These are phyloP conservation scores for Miscanthus lutarioriparius DNA, from an alignment of 176 grass and related monocot species.

Conservation along the genomic window DNA sequence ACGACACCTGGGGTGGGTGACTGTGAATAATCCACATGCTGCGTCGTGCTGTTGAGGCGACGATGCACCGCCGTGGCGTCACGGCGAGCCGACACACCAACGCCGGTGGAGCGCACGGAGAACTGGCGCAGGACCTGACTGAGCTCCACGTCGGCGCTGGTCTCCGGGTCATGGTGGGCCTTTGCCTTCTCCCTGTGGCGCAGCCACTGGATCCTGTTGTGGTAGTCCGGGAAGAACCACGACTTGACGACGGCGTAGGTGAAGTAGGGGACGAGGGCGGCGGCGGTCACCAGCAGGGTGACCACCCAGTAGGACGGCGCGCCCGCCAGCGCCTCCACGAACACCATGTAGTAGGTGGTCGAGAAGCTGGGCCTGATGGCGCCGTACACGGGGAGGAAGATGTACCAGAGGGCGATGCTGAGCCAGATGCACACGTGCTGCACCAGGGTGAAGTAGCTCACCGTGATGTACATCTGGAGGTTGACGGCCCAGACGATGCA, in stretches of 20 bases:
- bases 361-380: slow-evolving; percentile 66
- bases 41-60: too few species aligned
- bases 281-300: slow-evolving; percentile 51
- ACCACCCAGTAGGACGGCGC: slow-evolving; percentile 69
- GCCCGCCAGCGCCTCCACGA: slow-evolving; percentile 46
- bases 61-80: slow-evolving; percentile 43
- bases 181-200: slow-evolving; percentile 32
- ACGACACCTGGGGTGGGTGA: not conserved
- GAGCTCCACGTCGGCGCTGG: slow-evolving; percentile 47
- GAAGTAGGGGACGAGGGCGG: slow-evolving; percentile 75
- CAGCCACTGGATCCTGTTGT: slow-evolving; percentile 77
- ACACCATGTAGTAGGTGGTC: slow-evolving; percentile 60
- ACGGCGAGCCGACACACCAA: slow-evolving; percentile 72
- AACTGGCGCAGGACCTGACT: slow-evolving; percentile 65
- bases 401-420: slow-evolving; percentile 68
- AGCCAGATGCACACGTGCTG: slow-evolving; percentile 85
- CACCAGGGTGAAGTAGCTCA: slow-evolving; percentile 78
- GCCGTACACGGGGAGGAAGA: slow-evolving; percentile 79
- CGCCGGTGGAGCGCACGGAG: slow-evolving; percentile 68
- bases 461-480: slow-evolving; percentile 61
- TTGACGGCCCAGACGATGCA: slow-evolving; percentile 85
- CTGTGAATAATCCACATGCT: slow-evolving; percentile 11
- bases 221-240: slow-evolving; percentile 79
- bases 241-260: slow-evolving; percentile 40
- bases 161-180: slow-evolving; percentile 34